These are phyloP conservation scores for Lithospermum erythrorhizon DNA, from an alignment of 257 asterid species.

Conservation along the genomic window DNA sequence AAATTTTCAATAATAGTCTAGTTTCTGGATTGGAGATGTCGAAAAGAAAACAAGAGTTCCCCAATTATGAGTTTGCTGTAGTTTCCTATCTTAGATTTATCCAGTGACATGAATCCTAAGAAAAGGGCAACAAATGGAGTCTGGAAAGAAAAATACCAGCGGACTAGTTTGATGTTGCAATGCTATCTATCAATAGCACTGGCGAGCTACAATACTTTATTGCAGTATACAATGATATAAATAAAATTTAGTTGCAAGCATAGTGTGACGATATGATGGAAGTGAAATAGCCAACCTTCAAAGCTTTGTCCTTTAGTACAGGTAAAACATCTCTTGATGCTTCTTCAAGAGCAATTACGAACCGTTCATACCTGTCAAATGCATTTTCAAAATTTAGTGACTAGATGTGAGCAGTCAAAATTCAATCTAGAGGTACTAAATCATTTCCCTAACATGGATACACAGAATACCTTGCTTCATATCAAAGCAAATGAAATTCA, in stretches of 20 bases:
- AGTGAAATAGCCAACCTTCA: slow-evolving; percentile 50
- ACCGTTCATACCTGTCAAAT: slow-evolving; percentile 54
- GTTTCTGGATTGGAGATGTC: too few species aligned
- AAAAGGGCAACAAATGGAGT: background rate
- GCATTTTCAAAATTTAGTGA: background rate
- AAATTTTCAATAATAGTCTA: too few species aligned
- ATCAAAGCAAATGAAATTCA: background rate
- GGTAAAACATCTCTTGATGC: slow-evolving; percentile 79
- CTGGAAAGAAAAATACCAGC: too few species aligned
- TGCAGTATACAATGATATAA: background rate
- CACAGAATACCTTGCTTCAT: background rate
- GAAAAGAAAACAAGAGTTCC: too few species aligned
- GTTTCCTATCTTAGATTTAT: too few species aligned
- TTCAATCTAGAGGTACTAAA: background rate
- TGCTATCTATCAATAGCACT: background rate
- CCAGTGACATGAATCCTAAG: too few species aligned
- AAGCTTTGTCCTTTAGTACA: slow-evolving; percentile 72
- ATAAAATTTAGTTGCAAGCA: background rate
- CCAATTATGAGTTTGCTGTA: too few species aligned
- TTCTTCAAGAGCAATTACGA: slow-evolving; percentile 70
- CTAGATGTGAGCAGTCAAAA: background rate
- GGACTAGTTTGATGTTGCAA: background rate
- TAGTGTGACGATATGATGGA: background rate
- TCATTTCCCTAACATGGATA: background rate
- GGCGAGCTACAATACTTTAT: background rate